Base-by-base conservation (phyloP, 352 stramenopile species). In the Phytopythium oedochilum region DNA sequence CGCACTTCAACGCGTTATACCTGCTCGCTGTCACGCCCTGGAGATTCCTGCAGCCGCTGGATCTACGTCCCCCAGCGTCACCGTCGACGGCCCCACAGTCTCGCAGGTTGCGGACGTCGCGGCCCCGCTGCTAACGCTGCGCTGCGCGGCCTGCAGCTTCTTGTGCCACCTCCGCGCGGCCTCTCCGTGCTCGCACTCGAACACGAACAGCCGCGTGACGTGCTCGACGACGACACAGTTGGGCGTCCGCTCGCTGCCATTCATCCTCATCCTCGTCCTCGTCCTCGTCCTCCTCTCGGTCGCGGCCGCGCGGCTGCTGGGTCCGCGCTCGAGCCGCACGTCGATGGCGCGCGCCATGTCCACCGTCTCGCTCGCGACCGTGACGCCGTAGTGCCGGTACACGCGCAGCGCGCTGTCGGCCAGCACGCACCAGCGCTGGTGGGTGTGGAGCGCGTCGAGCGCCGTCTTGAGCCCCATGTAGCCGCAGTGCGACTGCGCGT, bases 341-440 rank as follows among this genome's bases (percentile, higher is more conserved):
- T 80, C 71, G 23, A 73, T 70, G n/a, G 72, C 70, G 35, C 57
- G 70, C 11, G 68, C 64, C 74, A 88, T 80, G 31, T 84, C 72
- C 0, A 90, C 57, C 1, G 70, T 69, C 39, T 88, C 80, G 3
- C 75, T 83, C 40, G 75, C 73, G 15, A 88, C 59, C 9, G 75
- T 88, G 10, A 90, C 75, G 25, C 80, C 77, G 40, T 83, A 88
- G 53, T 90, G 80, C n/a, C 80, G 71, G 42, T 90, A 90, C 20
- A 90, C 76, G 12, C 80, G 73, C 31, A 88, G 56, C 32, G 75
- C 51, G 28, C 77, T 72, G 47, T 88, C 78, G 5, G 77, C 75
- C 22, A 90, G 61, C 9, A 88, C 80, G 42, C 80, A 90, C 80
- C 80, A 90, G n/a, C 80, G 80, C 38, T 68, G 61, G 47, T 70